phyloP scores from a whole-genome alignment of 805 yeast species.

The Nakazawaea molendinolei region DNA sequence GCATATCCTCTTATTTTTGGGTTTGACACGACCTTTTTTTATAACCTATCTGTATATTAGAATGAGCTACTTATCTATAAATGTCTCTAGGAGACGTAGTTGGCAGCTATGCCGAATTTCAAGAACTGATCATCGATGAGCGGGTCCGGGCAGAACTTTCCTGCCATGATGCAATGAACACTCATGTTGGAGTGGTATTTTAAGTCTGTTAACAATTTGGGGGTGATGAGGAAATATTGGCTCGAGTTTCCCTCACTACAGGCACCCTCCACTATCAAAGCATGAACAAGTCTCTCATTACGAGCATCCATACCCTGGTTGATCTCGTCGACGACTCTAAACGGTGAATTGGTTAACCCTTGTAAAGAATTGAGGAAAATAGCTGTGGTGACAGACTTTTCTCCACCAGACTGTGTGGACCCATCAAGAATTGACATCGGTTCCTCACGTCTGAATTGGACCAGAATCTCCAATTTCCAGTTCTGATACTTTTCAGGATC shows the following conservation, averaged over 20 bases:
- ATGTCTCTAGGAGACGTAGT: constrained; percentile 2
- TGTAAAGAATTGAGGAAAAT: constrained; percentile 87
- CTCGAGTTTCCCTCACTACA: constrained; percentile 42
- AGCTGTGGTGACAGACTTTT: constrained; percentile 91
- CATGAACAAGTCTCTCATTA: constrained; percentile 83
- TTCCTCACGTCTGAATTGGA: constrained; percentile 76
- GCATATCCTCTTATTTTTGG: too few species aligned
- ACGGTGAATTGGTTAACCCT: constrained; percentile 81
- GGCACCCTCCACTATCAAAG: constrained; percentile 78
- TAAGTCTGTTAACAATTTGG: constrained; percentile 75
- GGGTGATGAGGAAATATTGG: constrained; percentile 90
- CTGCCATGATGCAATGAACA: constrained; percentile 76
- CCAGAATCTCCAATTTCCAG: constrained; percentile 82
- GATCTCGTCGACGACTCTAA: constrained; percentile 94
- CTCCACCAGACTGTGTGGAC: constrained; percentile 97
- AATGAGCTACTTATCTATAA: too few species aligned
- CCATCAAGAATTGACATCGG: constrained; percentile 67
- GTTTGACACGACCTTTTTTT: too few species aligned
- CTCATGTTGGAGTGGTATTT: constrained; percentile 76
- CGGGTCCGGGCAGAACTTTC: constrained; percentile 18
- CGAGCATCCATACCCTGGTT: constrained; percentile 98
- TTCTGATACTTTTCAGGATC: constrained; percentile 49
- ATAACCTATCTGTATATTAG: too few species aligned
- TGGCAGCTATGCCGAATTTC: constrained; percentile 8
- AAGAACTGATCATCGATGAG: constrained; percentile 6